Base-by-base conservation (phyloP, 2,329 filamentous ascomycete genomes). In the Ophiosphaerella korrae region DNA sequence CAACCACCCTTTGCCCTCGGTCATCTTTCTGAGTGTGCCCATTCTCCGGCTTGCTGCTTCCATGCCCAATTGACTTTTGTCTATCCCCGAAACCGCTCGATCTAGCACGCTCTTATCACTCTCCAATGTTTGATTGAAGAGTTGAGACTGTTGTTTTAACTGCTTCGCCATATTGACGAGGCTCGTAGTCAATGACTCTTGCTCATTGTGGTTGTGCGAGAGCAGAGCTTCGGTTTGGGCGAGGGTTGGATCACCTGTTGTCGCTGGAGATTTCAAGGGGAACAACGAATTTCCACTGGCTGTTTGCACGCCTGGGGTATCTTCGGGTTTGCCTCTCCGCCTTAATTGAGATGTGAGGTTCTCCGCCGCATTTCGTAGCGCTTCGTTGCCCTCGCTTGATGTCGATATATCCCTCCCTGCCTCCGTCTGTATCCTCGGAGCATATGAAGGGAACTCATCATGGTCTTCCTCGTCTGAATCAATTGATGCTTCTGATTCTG, bases 1-100 rank as follows among this genome's bases (percentile, higher is more conserved):
- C 85, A 84, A 91, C 88, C 89, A 95, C 0, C 92, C 92, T 70
- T 88, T 87, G 3, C 92, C 92, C 77, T 97, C 93, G 13, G 88
- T 91, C 86, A 96, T 91, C 45, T 82, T 82, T 61, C 84, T 80
- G 68, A 97, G 73, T 64, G 84, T 81, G 1, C 89, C 88, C 90
- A 97, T 95, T 56, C 85, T 80, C 57, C 84, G 83, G 45, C 85
- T 85, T 3, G 92, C 91, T 1, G 85, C 83, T 53, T 92, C 87
- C 82, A 97, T 88, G 14, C 87, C 87, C 39, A 81, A 76, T 52
- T 88, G 86, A 63, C 88, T 95, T 71, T 85, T 87, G 66, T 92
- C 89, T 62, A 97, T 81, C 0, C 89, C 90, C 48, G 88, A 81
- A 1, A 86, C 83, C 1, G 92, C 90, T 9, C 86, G 82, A 50